Evolutionary conservation across 768 basidiomycete species (phyloP).

Genomic region (Pleurotus platypus): DNA sequence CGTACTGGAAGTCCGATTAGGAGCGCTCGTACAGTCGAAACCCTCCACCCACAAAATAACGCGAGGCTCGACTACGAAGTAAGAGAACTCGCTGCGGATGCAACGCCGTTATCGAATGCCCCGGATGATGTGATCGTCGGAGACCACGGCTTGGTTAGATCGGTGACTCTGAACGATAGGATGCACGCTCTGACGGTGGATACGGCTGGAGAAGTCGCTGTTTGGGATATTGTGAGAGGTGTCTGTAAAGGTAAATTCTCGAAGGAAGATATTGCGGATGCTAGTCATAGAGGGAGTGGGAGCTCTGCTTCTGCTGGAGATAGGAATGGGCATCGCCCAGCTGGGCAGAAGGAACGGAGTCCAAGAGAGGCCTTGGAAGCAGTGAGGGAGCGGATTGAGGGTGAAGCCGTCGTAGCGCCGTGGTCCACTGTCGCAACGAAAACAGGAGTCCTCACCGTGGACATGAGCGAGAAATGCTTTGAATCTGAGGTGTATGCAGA

Average conservation of each 20-base stretch:
- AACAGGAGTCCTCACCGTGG: conserved; percentile 82
- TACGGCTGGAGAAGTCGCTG: conserved; percentile 81
- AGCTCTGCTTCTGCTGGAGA: conserved; percentile 29
- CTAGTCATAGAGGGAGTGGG: conserved; percentile 46
- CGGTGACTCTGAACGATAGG: conserved; percentile 80
- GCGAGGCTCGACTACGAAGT: conserved; percentile 55
- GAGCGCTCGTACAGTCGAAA: conserved; percentile 33
- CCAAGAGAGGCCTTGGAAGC: conserved; percentile 84
- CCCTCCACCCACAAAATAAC: conserved; percentile 30
- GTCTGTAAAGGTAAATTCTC: conserved; percentile 70
- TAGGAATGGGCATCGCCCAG: background rate
- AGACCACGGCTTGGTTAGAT: conserved; percentile 78
- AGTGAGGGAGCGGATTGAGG: conserved; percentile 90
- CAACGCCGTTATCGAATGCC: conserved; percentile 43
- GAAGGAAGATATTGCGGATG: conserved; percentile 61
- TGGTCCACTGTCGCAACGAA: conserved; percentile 93
- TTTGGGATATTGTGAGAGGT: conserved; percentile 88
- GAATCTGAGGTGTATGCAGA: conserved; percentile 96
- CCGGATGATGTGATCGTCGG: conserved; percentile 77
- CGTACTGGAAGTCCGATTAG: conserved; percentile 27
- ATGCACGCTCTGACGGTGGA: conserved; percentile 90
- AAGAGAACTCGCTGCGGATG: conserved; percentile 82
- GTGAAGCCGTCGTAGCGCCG: conserved; percentile 78
- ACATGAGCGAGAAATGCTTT: conserved; percentile 84
- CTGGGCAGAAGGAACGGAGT: conserved; percentile 49